Base-by-base conservation (phyloP, 2,329 filamentous ascomycete species). In the Aspergillus candidus region DNA sequence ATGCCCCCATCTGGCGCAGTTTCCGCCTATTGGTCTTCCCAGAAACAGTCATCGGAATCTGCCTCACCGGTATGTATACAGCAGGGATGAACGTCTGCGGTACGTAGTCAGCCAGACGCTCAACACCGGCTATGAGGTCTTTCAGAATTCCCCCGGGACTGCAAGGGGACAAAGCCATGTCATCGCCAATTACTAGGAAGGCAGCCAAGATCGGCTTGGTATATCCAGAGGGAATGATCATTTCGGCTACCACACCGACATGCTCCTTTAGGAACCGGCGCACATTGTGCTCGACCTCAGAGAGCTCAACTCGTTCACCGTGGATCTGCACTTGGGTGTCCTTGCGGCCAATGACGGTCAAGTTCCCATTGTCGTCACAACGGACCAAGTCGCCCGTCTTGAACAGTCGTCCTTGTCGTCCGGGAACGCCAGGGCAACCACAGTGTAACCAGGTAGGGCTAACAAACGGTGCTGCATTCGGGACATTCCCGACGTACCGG, bases 351-450 rank as follows among this genome's bases (percentile, higher is more conserved):
- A 61, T 38, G 41, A 59, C 63, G 11, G 54, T 42, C 11, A 63
- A 48, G 5, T 44, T 50, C 4, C 65, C 62, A 32, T 65, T 52
- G 3, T 48, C 38, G 27, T 59, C 53, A 33, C 61, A 60, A 34
- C 51, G 54, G 1, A 56, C 59, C 22, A 67, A 46, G 46, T 68
- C 65, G 7, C 65, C 65, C 2, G 64, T 67, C 40, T 57, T 60
- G 48, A 66, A 67, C 5, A 62, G 35, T 11, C 57, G 51, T 12
- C 32, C 22, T 4, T 5, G 2, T 22, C 34, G 34, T 17, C 34
- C 34, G 10, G 34, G 14, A 35, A 35, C 11, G 11, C 6, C 13
- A 15, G 12, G 7, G 11, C 11, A 35, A 17, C 34, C 34, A 13
- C 14, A n/a, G 11, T 17, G 34, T 17, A 35, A n/a, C 34, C 34